A percentile compares a stretch with the other conserved stretches of the same genome.
Evolutionary conservation across 768 basidiomycete genomes (phyloP).

Genomic region (Tricholoma hemisulphureum): DNA sequence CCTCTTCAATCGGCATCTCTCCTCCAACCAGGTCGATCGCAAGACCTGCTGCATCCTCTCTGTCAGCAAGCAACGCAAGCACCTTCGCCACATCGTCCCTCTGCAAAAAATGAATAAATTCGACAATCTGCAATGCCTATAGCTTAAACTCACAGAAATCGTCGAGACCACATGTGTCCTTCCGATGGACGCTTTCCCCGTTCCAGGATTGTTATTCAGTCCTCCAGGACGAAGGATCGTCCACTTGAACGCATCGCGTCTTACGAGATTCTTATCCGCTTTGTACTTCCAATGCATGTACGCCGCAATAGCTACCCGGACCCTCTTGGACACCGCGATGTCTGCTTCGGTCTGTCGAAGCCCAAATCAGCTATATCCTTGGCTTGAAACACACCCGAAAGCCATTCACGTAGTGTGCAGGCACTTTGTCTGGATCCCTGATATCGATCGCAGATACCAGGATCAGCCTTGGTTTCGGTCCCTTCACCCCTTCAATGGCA

Average conservation of each 20-base stretch:
- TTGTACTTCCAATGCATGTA: constrained; percentile 53
- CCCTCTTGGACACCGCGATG: constrained; percentile 37
- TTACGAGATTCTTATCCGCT: constrained; percentile 45
- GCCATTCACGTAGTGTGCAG: constrained; percentile 49
- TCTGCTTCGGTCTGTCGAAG: constrained; percentile 44
- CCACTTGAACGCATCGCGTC: constrained; percentile 59
- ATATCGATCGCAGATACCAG: constrained; percentile 61
- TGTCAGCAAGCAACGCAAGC: constrained; percentile 46
- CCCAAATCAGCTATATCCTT: background rate
- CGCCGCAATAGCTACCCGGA: constrained; percentile 43
- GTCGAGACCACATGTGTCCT: constrained; percentile 45
- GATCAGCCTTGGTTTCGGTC: constrained; percentile 51
- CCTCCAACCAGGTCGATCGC: constrained; percentile 63
- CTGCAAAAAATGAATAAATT: constrained; percentile 24
- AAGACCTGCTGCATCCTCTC: constrained; percentile 54
- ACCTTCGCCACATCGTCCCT: constrained; percentile 56
- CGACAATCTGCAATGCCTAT: background rate
- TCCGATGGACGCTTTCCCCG: constrained; percentile 52
- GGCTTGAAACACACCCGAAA: background rate
- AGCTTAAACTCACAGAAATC: constrained; percentile 43
- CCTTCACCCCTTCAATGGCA: constrained; percentile 53
- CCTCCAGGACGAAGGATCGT: constrained; percentile 67
- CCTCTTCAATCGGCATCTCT: constrained; percentile 42
- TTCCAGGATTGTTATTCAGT: constrained; percentile 49
- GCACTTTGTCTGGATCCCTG: constrained; percentile 47